Evolutionary conservation across 1,139 yeast genomes (phyloP), one percentile per base, ranked within the genome.

Genomic region (Sugiyamaella grinbergsii): DNA sequence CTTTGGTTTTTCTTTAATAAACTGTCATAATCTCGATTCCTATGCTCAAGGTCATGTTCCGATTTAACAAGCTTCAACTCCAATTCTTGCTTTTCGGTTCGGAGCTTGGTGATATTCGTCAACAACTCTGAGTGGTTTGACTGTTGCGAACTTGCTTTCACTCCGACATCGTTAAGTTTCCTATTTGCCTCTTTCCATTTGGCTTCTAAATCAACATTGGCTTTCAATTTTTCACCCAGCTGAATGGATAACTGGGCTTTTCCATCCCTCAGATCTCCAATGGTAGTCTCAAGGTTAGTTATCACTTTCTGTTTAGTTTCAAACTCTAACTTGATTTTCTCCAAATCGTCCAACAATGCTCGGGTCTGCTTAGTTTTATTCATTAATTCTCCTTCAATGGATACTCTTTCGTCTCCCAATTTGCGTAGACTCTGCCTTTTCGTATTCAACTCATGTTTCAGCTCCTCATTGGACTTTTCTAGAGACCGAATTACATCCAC

Each of bases 31-130:
- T 50, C 53, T 6, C 33, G 46, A 16, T 40, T 38, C 7, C 33
- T 20, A 28, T 49, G 49, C 42, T 32, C 42, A 7, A 44, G 16
- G 10, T 44, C 46, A 33, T 49, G 52, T 32, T 49, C 49, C 10
- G 38, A 22, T 19, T 22, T 20, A n/a, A 22, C 6, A 18, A 49
- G 23, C 22, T 44, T 39, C 23, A 49, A 10, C 13, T 20, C 23
- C 4, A 49, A 43, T 11, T 49, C 49, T 20, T 49, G 52, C 20
- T 49, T 44, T n/a, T 43, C 46, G 20, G 28, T 24, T 22, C 31
- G 29, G 10, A 49, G 18, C 15, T 36, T 34, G 10, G 42, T 28
- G 13, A 16, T 29, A 4, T 33, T 29, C 5, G 49, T 6, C 31
- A 49, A 13, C 5, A 44, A 15, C 13, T 39, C 46, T 13, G 38